Conservation (phyloP, 345 rosid genomes). For the Heritiera littoralis region DNA sequence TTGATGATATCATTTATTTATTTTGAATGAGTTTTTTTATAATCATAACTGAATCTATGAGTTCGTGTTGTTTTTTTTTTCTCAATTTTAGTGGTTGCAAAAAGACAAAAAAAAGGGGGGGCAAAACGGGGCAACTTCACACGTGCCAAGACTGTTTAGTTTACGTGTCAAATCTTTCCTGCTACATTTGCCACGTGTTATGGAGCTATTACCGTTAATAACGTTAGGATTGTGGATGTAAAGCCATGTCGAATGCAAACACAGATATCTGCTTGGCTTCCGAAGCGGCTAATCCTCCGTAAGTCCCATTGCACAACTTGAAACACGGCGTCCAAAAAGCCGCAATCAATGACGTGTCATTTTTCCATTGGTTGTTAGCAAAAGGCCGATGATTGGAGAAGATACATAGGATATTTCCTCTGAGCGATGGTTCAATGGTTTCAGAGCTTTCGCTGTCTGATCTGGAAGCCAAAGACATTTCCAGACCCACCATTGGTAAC, state of each 20-base stretch:
- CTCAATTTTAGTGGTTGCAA: too few species aligned
- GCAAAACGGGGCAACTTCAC: neutral
- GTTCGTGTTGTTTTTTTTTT: too few species aligned
- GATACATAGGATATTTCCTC: neutral
- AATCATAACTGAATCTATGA: too few species aligned
- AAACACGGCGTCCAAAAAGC: neutral
- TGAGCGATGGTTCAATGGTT: too few species aligned
- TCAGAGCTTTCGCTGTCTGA: too few species aligned
- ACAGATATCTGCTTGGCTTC: neutral
- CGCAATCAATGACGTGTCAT: neutral
- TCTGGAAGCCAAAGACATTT: neutral
- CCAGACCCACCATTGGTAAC: neutral
- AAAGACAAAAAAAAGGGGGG: too few species aligned
- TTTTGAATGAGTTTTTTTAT: too few species aligned
- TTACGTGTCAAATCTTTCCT: constrained; percentile 7
- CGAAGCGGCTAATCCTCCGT: neutral
- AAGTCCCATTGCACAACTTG: neutral
- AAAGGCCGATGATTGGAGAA: too few species aligned
- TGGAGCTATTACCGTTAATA: neutral
- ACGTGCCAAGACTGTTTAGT: neutral
- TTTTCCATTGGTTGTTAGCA: neutral
- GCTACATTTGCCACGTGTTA: neutral
- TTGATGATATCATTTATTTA: too few species aligned
- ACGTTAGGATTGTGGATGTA: neutral
- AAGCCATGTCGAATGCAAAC: neutral